Evolutionary conservation across 2,329 filamentous ascomycete genomes (phyloP).

Genomic region (Trematosphaeria pertusa): DNA sequence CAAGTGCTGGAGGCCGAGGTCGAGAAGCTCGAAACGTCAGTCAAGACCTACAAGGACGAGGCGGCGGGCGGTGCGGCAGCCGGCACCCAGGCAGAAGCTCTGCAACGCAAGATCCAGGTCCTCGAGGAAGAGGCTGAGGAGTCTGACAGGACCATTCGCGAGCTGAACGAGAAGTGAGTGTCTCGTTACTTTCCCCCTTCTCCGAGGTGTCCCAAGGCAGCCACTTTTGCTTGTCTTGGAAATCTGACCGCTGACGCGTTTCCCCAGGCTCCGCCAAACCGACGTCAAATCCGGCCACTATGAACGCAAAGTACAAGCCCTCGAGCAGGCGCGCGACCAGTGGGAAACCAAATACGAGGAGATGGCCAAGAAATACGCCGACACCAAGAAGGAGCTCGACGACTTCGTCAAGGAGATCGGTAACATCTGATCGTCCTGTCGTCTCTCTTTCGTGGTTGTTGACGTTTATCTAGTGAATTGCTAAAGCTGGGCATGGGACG

Average conservation of each 20-base stretch:
- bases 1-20: slow-evolving; percentile 86
- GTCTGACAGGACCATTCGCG: slow-evolving; percentile 93
- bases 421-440: slow-evolving; percentile 73
- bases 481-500: slow-evolving; percentile 27
- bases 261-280: slow-evolving; percentile 89
- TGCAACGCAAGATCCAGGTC: slow-evolving; percentile 91
- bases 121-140: slow-evolving; percentile 98
- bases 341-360: slow-evolving; percentile 99
- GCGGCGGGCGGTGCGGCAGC: slow-evolving; percentile 83
- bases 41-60: slow-evolving; percentile 87
- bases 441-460: slow-evolving; percentile 40
- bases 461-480: slow-evolving; percentile 32
- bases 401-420: slow-evolving; percentile 90
- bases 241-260: slow-evolving; percentile 25
- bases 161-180: slow-evolving; percentile 94
- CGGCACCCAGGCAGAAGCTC: slow-evolving; percentile 87
- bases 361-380: slow-evolving; percentile 86
- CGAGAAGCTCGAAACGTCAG: slow-evolving; percentile 84
- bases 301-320: slow-evolving; percentile 98
- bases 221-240: neutral
- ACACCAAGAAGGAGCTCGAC: slow-evolving; percentile 87
- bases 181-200: neutral
- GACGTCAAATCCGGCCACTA: slow-evolving; percentile 99
- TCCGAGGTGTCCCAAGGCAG: neutral
- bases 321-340: slow-evolving; percentile 88